These are phyloP conservation scores for Hypoxylon sp. DNA, from an alignment of 2,329 filamentous ascomycete species.

Conservation along the genomic window DNA sequence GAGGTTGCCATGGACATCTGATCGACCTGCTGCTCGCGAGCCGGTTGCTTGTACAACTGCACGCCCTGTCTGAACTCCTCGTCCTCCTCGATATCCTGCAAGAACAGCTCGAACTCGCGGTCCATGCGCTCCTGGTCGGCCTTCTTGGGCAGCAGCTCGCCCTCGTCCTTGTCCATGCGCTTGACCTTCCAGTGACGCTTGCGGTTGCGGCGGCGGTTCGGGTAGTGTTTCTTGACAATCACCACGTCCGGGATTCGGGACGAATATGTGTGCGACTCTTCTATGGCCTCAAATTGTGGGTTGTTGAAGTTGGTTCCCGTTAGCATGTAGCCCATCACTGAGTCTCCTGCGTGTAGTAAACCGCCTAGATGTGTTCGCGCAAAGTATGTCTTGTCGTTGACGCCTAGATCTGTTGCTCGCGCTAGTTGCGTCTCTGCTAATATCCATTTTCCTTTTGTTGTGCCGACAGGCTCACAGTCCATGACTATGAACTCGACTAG, in stretches of 20 bases:
- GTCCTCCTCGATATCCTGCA: conserved; percentile 96
- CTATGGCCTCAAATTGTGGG: conserved; percentile 63
- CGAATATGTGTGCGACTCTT: conserved; percentile 77
- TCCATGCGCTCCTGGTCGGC: conserved; percentile 89
- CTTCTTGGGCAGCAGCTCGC: conserved; percentile 85
- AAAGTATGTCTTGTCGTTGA: conserved; percentile 88
- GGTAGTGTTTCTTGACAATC: conserved; percentile 96
- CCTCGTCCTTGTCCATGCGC: conserved; percentile 90
- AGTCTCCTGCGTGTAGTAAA: conserved; percentile 87
- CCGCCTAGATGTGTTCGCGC: conserved; percentile 88
- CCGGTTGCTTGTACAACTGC: conserved; percentile 80
- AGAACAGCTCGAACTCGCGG: conserved; percentile 95
- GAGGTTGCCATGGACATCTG: conserved; percentile 74
- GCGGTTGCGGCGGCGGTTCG: conserved; percentile 79
- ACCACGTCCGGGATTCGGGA: conserved; percentile 89
- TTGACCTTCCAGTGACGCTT: conserved; percentile 92
- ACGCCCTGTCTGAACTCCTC: conserved; percentile 84
- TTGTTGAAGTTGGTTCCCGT: conserved; percentile 64
- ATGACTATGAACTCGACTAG: conserved; percentile 93
- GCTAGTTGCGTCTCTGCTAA: conserved; percentile 90
- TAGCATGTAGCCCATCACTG: conserved; percentile 92
- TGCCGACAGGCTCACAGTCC: conserved; percentile 85
- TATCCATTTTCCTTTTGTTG: conserved; percentile 80
- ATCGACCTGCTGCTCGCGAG: conserved; percentile 62
- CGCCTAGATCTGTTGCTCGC: conserved; percentile 83